Evolutionary conservation across 2,329 filamentous ascomycete species (phyloP), one percentile per base, ranked within the genome.

Genomic region (Microcera coccophila): DNA sequence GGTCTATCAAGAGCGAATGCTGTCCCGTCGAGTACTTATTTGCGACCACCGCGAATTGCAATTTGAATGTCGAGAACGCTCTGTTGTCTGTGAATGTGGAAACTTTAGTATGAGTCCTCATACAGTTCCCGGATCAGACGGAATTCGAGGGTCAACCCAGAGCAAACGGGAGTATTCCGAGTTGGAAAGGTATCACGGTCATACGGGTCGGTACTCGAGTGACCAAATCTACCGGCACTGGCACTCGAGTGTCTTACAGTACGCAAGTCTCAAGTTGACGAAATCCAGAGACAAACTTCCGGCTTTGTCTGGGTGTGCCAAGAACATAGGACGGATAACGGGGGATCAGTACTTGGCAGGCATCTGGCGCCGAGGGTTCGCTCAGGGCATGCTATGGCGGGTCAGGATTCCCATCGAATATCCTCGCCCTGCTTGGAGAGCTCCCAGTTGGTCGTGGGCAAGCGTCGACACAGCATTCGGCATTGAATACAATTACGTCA

Each of bases 1-100:
- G 55, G 45, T 53, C 9, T 57, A 53, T 22, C 56, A 58, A 21
- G 54, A 59, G 20, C 48, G 47, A 4, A 38, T 52, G 7, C 45
- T 54, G 3, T 52, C 52, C 1, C 47, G 48, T 2, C 46, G 55
- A 1, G 47, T 52, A 12, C 40, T 59, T 7, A 42, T 52, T 39
- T 55, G 54, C 34, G 41, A 42, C 2, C 32, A 24, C 4, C 29
- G 47, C 4, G 48, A 59, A 31, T n/a, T 53, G 1, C 18, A 50
- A 17, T 53, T 48, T 42, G 50, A 52, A 15, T 57, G 52, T 17
- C 33, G 33, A 28, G 32, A 44, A 8, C 7, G 15, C 21, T 38
- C 32, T 4, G 31, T 9, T 5, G n/a, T n/a, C n/a, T 55, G 51
- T 24, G 45, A 53, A 35, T 54, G 53, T 28, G 42, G 44, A n/a